Evolutionary conservation across 164 flowering plant genomes (phyloP).

Genomic region (Malania oleifera): DNA sequence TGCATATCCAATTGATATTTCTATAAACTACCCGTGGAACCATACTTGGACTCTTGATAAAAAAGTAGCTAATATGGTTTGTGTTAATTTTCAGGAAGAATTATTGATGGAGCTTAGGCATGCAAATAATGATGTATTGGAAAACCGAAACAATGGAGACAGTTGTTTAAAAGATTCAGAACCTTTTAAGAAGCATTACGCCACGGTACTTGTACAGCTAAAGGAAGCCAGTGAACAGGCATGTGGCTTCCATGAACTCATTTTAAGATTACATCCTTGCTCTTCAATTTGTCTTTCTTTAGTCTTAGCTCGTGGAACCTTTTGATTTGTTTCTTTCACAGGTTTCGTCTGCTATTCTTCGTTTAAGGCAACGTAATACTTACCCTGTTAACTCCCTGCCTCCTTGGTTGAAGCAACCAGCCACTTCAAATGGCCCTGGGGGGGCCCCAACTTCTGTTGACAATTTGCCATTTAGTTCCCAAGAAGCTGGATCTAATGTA

Average conservation of each 20-base stretch:
- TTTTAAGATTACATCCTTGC: neutral
- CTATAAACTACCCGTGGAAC: neutral
- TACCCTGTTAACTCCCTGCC: constrained; percentile 15
- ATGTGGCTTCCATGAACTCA: constrained; percentile 17
- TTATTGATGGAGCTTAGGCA: constrained; percentile 29
- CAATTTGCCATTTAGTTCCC: constrained; percentile 11
- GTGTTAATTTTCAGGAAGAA: constrained; percentile 26
- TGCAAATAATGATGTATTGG: constrained; percentile 34
- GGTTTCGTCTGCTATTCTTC: constrained; percentile 29
- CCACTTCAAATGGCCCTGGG: constrained; percentile 7
- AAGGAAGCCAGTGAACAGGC: constrained; percentile 44
- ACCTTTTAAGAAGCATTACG: constrained; percentile 33
- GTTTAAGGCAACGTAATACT: constrained; percentile 20
- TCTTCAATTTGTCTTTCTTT: neutral
- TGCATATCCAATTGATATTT: no score
- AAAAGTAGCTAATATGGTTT: neutral
- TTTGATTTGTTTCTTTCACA: constrained; percentile 9
- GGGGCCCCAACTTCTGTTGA: constrained; percentile 13
- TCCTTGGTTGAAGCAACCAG: constrained; percentile 21
- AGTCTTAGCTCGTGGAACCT: neutral
- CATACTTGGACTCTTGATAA: neutral
- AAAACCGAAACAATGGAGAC: constrained; percentile 24
- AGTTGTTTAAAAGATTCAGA: constrained; percentile 30
- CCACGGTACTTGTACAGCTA: constrained; percentile 38
- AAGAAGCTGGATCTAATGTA: constrained; percentile 26